Evolutionary conservation across 164 flowering plant species (phyloP).

Genomic region (Magnolia officinalis): DNA sequence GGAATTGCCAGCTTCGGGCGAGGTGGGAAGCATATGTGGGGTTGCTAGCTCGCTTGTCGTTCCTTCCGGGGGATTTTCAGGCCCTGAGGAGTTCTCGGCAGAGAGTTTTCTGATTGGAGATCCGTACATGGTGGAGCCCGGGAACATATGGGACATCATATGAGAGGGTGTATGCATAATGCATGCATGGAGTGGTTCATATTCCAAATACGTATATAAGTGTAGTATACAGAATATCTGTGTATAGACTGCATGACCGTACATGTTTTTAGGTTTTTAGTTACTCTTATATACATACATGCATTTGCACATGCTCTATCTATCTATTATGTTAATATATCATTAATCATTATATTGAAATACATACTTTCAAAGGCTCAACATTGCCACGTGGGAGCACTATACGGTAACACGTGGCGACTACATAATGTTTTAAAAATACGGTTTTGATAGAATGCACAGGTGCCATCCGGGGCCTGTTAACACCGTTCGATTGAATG

Average conservation of each 20-base stretch:
- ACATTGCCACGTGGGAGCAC: too few relatives aligned
- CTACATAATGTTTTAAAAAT: too few relatives aligned
- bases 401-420: too few relatives aligned
- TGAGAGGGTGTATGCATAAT: background rate
- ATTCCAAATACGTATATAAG: background rate
- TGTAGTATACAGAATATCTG: background rate
- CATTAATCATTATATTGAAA: too few relatives aligned
- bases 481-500: too few relatives aligned
- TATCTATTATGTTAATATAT: too few relatives aligned
- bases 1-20: background rate
- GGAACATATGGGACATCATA: conserved; percentile 13
- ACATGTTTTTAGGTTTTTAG: too few relatives aligned
- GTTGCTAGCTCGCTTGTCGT: background rate
- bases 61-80: background rate
- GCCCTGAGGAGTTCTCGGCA: background rate
- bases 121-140: conserved; percentile 6
- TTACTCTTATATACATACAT: too few relatives aligned
- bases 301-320: too few relatives aligned
- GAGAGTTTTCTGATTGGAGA: conserved; percentile 15
- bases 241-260: background rate
- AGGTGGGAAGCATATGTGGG: background rate
- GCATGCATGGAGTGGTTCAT: background rate
- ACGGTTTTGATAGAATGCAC: too few relatives aligned
- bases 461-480: too few relatives aligned
- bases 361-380: too few relatives aligned